These are phyloP conservation scores for Coemansia sp. DNA, from an alignment of 192 early-diverging fungal genomes.

Conservation along the genomic window DNA sequence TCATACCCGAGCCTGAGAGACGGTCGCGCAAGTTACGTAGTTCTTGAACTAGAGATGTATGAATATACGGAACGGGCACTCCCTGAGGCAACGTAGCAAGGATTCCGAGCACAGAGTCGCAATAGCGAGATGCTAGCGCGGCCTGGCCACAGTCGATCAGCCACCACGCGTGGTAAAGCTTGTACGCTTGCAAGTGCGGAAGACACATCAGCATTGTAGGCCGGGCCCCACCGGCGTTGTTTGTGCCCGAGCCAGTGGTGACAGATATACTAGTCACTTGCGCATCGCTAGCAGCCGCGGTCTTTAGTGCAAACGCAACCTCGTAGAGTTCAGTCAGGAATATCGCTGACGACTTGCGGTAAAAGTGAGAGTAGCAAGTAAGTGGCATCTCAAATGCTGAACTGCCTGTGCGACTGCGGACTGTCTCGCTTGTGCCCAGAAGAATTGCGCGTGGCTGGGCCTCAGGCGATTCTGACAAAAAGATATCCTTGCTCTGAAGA, in stretches of 20 bases:
- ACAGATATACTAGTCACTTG: background rate
- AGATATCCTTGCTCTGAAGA: slow-evolving; percentile 51
- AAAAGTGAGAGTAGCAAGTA: slow-evolving; percentile 50
- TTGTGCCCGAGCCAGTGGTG: background rate
- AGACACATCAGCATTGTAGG: slow-evolving; percentile 46
- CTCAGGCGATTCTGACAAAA: slow-evolving; percentile 64
- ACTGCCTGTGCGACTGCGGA: background rate
- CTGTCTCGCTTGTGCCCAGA: slow-evolving; percentile 60
- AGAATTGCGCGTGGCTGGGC: slow-evolving; percentile 66
- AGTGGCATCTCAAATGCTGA: slow-evolving; percentile 14
- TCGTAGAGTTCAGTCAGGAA: slow-evolving; percentile 86
- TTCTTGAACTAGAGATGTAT: slow-evolving; percentile 65
- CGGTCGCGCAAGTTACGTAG: slow-evolving; percentile 74
- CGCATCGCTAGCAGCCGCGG: slow-evolving; percentile 47
- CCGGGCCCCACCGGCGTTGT: background rate
- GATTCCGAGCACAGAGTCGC: slow-evolving; percentile 70
- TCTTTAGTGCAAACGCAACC: slow-evolving; percentile 60
- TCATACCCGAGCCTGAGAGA: slow-evolving; percentile 53
- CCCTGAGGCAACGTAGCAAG: slow-evolving; percentile 72
- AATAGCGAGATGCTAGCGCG: slow-evolving; percentile 73
- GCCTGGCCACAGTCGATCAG: slow-evolving; percentile 78
- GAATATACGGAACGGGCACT: slow-evolving; percentile 72
- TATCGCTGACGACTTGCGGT: slow-evolving; percentile 59
- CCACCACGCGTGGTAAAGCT: slow-evolving; percentile 78
- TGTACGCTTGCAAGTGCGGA: slow-evolving; percentile 92